phyloP scores from a whole-genome alignment of 2,329 filamentous ascomycete genomes.

The Diaporthe helianthi region DNA sequence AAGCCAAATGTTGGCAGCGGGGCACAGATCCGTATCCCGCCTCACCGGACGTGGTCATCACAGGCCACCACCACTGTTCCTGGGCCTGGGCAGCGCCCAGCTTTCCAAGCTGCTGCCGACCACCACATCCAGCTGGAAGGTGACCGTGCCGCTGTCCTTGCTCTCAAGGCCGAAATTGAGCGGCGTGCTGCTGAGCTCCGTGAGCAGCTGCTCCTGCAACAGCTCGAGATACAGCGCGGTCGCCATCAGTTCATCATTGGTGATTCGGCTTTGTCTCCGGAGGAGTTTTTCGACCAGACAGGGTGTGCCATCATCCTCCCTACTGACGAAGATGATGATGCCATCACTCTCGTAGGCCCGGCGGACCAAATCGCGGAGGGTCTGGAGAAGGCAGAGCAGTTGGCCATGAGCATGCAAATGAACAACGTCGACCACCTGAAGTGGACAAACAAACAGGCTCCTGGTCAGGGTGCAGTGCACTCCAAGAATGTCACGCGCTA shows the following conservation, averaged over 20 bases:
- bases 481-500: slow-evolving; percentile 89
- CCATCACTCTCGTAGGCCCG: slow-evolving; percentile 84
- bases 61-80: slow-evolving; percentile 71
- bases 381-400: slow-evolving; percentile 83
- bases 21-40: slow-evolving; percentile 82
- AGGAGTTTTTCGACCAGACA: slow-evolving; percentile 89
- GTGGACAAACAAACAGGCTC: slow-evolving; percentile 61
- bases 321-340: slow-evolving; percentile 78
- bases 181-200: slow-evolving; percentile 77
- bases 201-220: slow-evolving; percentile 76
- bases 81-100: slow-evolving; percentile 67
- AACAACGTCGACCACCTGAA: slow-evolving; percentile 76
- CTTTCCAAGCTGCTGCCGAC: slow-evolving; percentile 76
- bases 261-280: slow-evolving; percentile 76
- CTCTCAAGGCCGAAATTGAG: slow-evolving; percentile 82
- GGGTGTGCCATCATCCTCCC: slow-evolving; percentile 89
- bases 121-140: slow-evolving; percentile 86
- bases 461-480: slow-evolving; percentile 76
- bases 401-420: slow-evolving; percentile 87
- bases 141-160: slow-evolving; percentile 82
- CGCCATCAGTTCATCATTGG: slow-evolving; percentile 96
- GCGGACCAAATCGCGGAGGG: slow-evolving; percentile 75
- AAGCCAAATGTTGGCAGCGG: slow-evolving; percentile 76
- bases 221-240: slow-evolving; percentile 82
- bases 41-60: slow-evolving; percentile 77